Percentiles rank a stretch among this genome's conserved stretches.
Conservation (phyloP, 306 rosid species). For the Hippophae tibetana region DNA sequence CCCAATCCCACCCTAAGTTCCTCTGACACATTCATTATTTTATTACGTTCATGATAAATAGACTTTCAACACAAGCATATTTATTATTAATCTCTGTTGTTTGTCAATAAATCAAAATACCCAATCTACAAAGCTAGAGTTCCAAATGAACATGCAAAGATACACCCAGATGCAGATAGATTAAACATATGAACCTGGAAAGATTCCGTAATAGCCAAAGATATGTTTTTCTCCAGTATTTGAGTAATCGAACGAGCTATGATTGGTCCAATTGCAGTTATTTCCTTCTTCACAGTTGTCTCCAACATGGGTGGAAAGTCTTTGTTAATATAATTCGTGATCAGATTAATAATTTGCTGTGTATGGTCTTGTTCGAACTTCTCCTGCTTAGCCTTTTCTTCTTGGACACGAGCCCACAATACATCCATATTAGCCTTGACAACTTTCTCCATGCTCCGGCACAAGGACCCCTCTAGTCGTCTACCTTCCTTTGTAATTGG, state of each 20-base stretch:
- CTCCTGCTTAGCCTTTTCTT: conserved; percentile 59
- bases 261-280: conserved; percentile 46
- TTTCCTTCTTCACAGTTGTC: conserved; percentile 57
- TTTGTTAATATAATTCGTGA: conserved; percentile 45
- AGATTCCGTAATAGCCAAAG: conserved; percentile 42
- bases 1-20: not conserved
- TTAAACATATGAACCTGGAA: conserved; percentile 42
- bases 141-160: not conserved
- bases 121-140: not conserved
- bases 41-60: conserved; percentile 8
- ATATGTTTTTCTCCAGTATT: conserved; percentile 39
- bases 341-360: conserved; percentile 48
- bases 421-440: conserved; percentile 54
- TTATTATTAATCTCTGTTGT: too few relatives aligned
- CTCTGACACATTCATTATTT: not conserved
- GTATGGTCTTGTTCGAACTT: conserved; percentile 46
- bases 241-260: conserved; percentile 46
- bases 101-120: too few relatives aligned
- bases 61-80: conserved; percentile 6
- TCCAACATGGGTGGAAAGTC: conserved; percentile 48
- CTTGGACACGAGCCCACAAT: conserved; percentile 55
- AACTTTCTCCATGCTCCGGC: conserved; percentile 49
- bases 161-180: conserved; percentile 8
- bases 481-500: conserved; percentile 57
- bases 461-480: conserved; percentile 58